Evolutionary conservation across 768 basidiomycete genomes (phyloP), one percentile per base, ranked within the genome.

Genomic region (Lactarius vividus): DNA sequence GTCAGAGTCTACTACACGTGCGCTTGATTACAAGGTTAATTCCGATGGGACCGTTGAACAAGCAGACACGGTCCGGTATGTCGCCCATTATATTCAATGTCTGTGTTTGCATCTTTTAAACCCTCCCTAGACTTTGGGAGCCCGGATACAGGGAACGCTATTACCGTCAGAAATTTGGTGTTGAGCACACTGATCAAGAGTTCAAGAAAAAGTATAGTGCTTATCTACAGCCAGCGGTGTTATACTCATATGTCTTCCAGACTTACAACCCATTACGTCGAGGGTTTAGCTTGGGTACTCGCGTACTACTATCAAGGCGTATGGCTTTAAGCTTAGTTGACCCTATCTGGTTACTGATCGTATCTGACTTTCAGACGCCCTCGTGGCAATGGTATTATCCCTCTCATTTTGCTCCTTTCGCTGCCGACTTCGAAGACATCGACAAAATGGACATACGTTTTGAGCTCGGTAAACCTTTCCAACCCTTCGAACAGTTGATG

Each of bases 371-470:
- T 59, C 54, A 74, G 93, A 86, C 92, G 9, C 91, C 92, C 4
- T 97, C 96, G 3, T 98, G 96, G 96, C 87, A 95, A 73, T 99
- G 97, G 97, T 99, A 90, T 78, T 98, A 98, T 75, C 97, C 97
- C 1, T 96, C 91, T 73, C 97, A 99, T 77, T 99, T 97, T 75
- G 94, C 97, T 15, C 97, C 97, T 0, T 99, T 99, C 75, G 97
- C 97, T 9, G 88, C 89, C 66, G 97, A 99, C 76, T 98, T 98
- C 70, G 83, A 84, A 63, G 88, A 91, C 54, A 80, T 96, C 56
- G 84, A 82, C 40, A 81, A 86, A 69, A 86, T 96, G 85, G 79
- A 93, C 42, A 87, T 98, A 74, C 76, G 80, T 42, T 98, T 98
- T 73, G 83, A 84, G 5, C 74, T 86, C 29, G 93, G 95, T 7